Base-by-base conservation (phyloP, 371 early-diverging fungal species). In the Rhizopus delemar region DNA sequence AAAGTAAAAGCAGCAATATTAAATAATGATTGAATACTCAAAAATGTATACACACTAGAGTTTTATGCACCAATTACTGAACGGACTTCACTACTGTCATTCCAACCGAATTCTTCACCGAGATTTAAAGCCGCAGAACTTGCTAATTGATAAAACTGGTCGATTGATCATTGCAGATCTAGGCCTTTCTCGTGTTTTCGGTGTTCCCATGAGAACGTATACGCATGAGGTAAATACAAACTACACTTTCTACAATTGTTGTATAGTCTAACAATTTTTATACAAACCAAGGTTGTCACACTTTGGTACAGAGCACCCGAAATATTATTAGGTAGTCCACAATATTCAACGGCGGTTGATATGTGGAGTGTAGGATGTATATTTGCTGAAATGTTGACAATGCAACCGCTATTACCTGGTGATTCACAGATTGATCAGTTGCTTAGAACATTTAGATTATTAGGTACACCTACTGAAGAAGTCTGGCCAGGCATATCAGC, bases 291-390 rank as follows among this genome's bases (percentile, higher is more conserved):
- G 83, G 95, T 99, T 5, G 96, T 99, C 22, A 99, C 99, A 8
- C 79, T 96, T 28, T 96, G 97, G 97, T 99, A 99, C 71, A 85
- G 99, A 53, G 83, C 98, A 6, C 99, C 99, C 6, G 99, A 99
- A 75, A 90, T 99, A 49, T 73, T 99, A 41, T 77, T 97, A 62
- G 99, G 98, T 4, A 81, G 85, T 12, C 86, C 85, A 51, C 88
- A 92, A 59, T 99, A 99, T 74, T 86, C 92, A 5, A 93, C 90
- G 8, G 90, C 90, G 5, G 89, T 99, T 46, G 99, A 99, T 76
- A 95, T 99, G 81, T 99, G 99, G 99, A 90, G 92, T 62, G 84
- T 97, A 32, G 99, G 99, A 0, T 96, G 96, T 71, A 96, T 99
- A 58, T 91, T 97, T 78, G 96, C 95, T 16, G 99, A 99, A 75